Conservation (phyloP, 495 filamentous ascomycete genomes). For the Darksidea phi region DNA sequence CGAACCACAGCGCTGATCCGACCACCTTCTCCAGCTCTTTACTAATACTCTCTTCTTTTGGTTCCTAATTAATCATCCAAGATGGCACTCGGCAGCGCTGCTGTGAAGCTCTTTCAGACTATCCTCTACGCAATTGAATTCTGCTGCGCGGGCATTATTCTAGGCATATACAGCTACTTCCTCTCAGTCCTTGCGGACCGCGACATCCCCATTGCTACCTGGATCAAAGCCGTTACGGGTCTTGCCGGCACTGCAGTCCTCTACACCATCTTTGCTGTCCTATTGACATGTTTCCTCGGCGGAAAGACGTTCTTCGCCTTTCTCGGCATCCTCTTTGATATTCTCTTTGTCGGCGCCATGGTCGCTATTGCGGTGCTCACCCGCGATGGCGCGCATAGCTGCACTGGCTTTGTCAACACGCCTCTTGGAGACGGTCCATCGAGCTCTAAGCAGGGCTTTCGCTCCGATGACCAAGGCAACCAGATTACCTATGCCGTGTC, state of each 20-base stretch:
- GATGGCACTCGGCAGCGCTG: conserved; percentile 48
- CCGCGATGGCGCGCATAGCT: conserved; percentile 60
- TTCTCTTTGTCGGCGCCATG: conserved; percentile 57
- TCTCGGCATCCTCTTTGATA: conserved; percentile 65
- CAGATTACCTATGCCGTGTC: conserved; percentile 45
- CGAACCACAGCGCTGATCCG: no score
- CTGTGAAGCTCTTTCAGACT: conserved; percentile 62
- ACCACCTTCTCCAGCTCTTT: no score
- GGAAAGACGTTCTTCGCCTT: conserved; percentile 65
- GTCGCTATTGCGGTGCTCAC: conserved; percentile 63
- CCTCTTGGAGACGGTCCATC: conserved; percentile 61
- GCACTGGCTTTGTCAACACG: conserved; percentile 63
- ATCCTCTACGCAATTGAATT: conserved; percentile 70
- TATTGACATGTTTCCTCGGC: conserved; percentile 76
- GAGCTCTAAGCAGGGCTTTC: conserved; percentile 29
- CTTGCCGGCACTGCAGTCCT: conserved; percentile 70
- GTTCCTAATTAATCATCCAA: conserved; percentile 1
- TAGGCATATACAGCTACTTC: conserved; percentile 80
- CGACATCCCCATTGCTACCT: conserved; percentile 57
- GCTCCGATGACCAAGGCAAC: conserved; percentile 44
- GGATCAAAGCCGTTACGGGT: conserved; percentile 75
- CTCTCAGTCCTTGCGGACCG: conserved; percentile 60
- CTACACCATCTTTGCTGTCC: conserved; percentile 66
- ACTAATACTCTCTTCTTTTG: neutral
- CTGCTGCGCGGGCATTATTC: conserved; percentile 65